These are phyloP conservation scores for Colletotrichum salicis DNA, from an alignment of 2,329 filamentous ascomycete genomes.

Conservation along the genomic window DNA sequence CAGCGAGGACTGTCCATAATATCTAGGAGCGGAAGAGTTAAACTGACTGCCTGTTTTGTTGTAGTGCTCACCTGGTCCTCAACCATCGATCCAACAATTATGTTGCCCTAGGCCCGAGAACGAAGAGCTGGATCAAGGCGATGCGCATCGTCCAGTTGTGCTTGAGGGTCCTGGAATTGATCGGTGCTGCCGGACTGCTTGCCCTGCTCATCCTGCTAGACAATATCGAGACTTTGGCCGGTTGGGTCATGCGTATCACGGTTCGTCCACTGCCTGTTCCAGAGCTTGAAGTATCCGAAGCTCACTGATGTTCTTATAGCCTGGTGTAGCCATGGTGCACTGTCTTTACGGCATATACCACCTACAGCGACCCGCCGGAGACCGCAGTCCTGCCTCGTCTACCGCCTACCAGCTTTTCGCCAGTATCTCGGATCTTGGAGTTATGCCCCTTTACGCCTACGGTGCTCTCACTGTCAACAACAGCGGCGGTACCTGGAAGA, in stretches of 20 bases:
- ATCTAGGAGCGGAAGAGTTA: not conserved
- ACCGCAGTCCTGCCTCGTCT: conserved; percentile 80
- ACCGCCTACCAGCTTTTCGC: conserved; percentile 92
- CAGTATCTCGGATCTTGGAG: conserved; percentile 72
- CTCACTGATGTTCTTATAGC: conserved; percentile 59
- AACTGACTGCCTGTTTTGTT: conserved; percentile 6
- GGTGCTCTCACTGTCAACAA: conserved; percentile 59
- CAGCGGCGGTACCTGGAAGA: conserved; percentile 69
- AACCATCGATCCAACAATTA: conserved; percentile 70
- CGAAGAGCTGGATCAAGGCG: conserved; percentile 77
- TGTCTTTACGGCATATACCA: conserved; percentile 85
- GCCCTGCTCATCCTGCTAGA: conserved; percentile 82
- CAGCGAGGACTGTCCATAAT: not conserved
- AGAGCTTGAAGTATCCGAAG: not conserved
- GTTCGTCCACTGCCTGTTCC: conserved; percentile 61
- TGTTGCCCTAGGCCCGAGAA: conserved; percentile 74
- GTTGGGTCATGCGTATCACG: conserved; percentile 81
- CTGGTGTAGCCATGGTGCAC: conserved; percentile 78
- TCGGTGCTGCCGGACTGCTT: conserved; percentile 77
- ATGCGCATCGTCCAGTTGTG: conserved; percentile 75
- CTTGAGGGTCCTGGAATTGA: conserved; percentile 73
- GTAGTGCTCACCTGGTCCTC: conserved; percentile 70
- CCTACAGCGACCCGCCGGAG: conserved; percentile 74
- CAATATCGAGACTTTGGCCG: conserved; percentile 70
- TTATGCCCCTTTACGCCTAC: conserved; percentile 67